Evolutionary conservation across 2,329 filamentous ascomycete genomes (phyloP).

Genomic region (Verruconis gallopava): DNA sequence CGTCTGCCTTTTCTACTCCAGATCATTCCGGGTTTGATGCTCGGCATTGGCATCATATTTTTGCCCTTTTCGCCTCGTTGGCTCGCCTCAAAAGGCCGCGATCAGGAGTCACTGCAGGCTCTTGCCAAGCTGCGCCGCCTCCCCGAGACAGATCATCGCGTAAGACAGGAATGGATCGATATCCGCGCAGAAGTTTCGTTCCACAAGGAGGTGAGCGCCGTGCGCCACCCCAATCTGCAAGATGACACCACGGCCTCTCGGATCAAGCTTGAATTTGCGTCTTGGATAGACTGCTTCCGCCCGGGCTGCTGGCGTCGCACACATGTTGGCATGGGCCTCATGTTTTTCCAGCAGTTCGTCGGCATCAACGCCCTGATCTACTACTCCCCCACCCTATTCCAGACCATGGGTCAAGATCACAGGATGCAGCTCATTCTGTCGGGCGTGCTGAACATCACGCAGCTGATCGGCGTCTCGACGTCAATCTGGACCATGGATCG

Average conservation of each 20-base stretch:
- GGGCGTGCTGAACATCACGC: constrained; percentile 29
- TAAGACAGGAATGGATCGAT: constrained; percentile 40
- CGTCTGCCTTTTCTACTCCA: constrained; percentile 36
- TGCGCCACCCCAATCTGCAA: constrained; percentile 25
- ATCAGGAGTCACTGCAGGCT: constrained; percentile 36
- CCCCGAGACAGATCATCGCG: constrained; percentile 34
- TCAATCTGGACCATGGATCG: constrained; percentile 32
- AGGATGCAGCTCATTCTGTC: constrained; percentile 28
- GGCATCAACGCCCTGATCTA: constrained; percentile 37
- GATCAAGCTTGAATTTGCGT: constrained; percentile 31
- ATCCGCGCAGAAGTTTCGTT: constrained; percentile 42
- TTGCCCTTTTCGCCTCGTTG: constrained; percentile 45
- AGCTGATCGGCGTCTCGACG: constrained; percentile 28
- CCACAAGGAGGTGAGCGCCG: constrained; percentile 32
- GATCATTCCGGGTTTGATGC: constrained; percentile 27
- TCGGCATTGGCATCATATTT: constrained; percentile 30
- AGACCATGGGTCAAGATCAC: constrained; percentile 24
- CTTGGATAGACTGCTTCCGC: constrained; percentile 37
- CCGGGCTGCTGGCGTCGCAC: constrained; percentile 32
- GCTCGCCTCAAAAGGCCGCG: constrained; percentile 34
- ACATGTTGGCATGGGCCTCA: constrained; percentile 26
- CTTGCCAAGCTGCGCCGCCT: constrained; percentile 38
- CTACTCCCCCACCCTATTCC: constrained; percentile 34
- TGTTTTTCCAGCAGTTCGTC: constrained; percentile 33
- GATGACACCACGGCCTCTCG: constrained; percentile 18